These are phyloP conservation scores for Cladosporium sphaerospermum DNA, from an alignment of 2,329 filamentous ascomycete species.

Conservation along the genomic window DNA sequence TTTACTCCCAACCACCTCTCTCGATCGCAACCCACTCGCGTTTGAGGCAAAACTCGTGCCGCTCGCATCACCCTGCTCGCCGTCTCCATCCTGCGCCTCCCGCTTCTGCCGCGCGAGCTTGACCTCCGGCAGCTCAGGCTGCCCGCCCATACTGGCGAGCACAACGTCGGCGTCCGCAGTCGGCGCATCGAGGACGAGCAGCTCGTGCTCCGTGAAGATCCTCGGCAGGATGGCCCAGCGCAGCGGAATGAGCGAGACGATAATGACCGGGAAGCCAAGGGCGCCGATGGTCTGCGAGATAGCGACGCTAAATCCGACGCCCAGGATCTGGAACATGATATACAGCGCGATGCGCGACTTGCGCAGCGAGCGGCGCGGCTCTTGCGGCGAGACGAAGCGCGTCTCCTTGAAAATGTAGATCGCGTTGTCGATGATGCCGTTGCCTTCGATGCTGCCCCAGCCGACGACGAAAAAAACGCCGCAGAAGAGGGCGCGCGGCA, in stretches of 20 bases:
- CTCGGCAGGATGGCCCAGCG: conserved; percentile 45
- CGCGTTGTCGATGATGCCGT: conserved; percentile 48
- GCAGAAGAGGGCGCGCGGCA: conserved; percentile 49
- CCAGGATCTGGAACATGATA: conserved; percentile 46
- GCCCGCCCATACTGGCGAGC: conserved; percentile 47
- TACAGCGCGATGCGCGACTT: conserved; percentile 45
- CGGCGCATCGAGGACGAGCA: conserved; percentile 47
- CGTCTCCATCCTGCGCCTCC: conserved; percentile 15
- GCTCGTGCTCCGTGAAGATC: conserved; percentile 45
- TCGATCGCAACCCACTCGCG: conserved; percentile 2
- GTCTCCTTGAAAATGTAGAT: conserved; percentile 44
- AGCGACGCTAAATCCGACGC: conserved; percentile 49
- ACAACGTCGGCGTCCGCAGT: conserved; percentile 51
- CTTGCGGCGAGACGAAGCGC: conserved; percentile 42
- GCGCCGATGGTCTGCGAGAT: conserved; percentile 56
- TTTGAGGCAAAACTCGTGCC: conserved; percentile 17
- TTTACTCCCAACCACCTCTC: conserved; percentile 5
- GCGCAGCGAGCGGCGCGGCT: conserved; percentile 41
- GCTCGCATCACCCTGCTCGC: conserved; percentile 17
- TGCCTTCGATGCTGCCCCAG: conserved; percentile 46
- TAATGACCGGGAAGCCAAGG: conserved; percentile 54
- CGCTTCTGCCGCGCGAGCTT: conserved; percentile 21
- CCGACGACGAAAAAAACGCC: conserved; percentile 56
- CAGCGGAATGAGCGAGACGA: conserved; percentile 51
- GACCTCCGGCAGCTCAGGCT: conserved; percentile 36